phyloP scores from a whole-genome alignment of 2,329 filamentous ascomycete species.

The Teratosphaeriaceae sp. region DNA sequence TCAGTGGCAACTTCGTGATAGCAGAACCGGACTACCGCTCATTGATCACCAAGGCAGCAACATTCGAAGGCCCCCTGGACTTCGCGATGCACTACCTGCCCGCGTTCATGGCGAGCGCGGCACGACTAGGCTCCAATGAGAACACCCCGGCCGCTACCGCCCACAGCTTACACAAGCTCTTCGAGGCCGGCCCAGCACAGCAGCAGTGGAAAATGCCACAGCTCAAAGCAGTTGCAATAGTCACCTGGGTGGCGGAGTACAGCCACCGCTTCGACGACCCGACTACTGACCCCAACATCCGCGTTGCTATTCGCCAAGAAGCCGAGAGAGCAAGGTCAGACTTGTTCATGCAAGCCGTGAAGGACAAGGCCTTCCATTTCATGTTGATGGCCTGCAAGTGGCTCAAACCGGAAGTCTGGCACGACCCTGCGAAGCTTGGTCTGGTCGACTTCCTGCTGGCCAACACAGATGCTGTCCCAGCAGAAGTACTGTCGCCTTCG shows the following conservation, averaged over 20 bases:
- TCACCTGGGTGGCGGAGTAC: conserved; percentile 91
- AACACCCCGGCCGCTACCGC: conserved; percentile 48
- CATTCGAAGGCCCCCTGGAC: conserved; percentile 67
- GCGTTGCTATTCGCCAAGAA: conserved; percentile 55
- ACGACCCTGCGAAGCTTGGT: conserved; percentile 76
- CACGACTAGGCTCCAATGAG: conserved; percentile 73
- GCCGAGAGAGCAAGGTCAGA: conserved; percentile 59
- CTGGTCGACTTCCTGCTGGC: conserved; percentile 77
- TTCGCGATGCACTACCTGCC: conserved; percentile 75
- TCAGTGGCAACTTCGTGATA: conserved; percentile 50
- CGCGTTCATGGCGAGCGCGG: conserved; percentile 67
- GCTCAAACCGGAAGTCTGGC: conserved; percentile 73
- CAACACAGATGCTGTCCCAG: conserved; percentile 63
- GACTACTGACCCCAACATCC: conserved; percentile 34
- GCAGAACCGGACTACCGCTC: conserved; percentile 59
- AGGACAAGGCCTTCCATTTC: conserved; percentile 89
- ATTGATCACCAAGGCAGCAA: conserved; percentile 62
- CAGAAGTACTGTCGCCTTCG: conserved; percentile 61
- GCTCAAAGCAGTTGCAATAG: conserved; percentile 69
- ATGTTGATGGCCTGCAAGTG: conserved; percentile 79
- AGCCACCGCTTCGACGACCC: conserved; percentile 60
- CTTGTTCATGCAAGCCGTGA: conserved; percentile 62
- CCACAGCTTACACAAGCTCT: conserved; percentile 60
- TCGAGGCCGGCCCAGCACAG: conserved; percentile 61
- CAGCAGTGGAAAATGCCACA: conserved; percentile 65